Evolutionary conservation across 1,284 basidiomycete genomes (phyloP).

Genomic region (Heliocybe sulcata): DNA sequence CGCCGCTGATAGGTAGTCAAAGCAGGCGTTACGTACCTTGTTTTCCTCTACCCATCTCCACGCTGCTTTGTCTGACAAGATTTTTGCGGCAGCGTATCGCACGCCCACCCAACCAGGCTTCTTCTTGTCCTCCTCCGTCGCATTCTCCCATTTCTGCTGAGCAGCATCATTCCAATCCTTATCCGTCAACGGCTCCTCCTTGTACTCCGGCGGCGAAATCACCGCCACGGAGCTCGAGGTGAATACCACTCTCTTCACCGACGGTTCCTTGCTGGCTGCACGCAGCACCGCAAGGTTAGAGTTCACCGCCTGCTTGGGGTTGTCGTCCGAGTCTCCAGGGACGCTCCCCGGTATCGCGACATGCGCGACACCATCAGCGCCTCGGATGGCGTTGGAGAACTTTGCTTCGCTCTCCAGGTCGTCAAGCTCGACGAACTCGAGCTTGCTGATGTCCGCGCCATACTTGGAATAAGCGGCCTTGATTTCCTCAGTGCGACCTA

Average conservation of each 20-base stretch:
- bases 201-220: not conserved
- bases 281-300: not conserved
- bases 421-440: not conserved
- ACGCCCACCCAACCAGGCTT: not conserved
- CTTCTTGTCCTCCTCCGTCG: not conserved
- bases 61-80: not conserved
- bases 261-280: not conserved
- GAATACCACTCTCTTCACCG: not conserved
- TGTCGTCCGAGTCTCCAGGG: not conserved
- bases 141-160: not conserved
- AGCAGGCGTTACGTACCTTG: not conserved
- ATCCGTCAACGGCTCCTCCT: not conserved
- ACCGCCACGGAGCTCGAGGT: not conserved
- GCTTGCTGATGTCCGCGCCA: not conserved
- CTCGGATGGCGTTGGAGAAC: not conserved
- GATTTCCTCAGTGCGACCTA: not conserved
- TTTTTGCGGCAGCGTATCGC: not conserved
- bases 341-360: not conserved
- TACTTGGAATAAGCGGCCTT: not conserved
- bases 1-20: not conserved
- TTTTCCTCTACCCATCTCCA: not conserved
- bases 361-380: not conserved
- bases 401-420: not conserved
- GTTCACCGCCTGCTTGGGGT: not conserved
- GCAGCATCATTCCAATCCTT: not conserved